Percentiles rank a stretch among this genome's conserved stretches.
Evolutionary conservation across 164 flowering plant genomes (phyloP).

Genomic region (Sextonia rubra): DNA sequence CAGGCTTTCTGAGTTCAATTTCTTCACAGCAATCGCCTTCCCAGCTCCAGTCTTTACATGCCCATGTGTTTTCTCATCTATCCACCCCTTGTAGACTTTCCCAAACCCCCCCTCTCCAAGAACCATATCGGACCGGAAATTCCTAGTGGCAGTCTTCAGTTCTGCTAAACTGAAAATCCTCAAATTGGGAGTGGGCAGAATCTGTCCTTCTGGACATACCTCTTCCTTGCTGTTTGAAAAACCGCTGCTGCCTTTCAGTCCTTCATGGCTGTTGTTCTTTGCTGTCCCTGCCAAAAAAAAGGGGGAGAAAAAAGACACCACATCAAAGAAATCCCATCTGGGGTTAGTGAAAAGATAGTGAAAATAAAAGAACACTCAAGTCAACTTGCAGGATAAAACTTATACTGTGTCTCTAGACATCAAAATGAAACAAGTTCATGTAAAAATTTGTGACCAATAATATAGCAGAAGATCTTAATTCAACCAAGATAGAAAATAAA

Average conservation of each 20-base stretch:
- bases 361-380: no score
- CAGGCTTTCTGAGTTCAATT: conserved; percentile 52
- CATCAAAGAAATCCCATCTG: neutral
- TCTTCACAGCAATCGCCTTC: conserved; percentile 64
- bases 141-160: conserved; percentile 46
- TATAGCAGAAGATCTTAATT: neutral
- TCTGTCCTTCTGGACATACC: conserved; percentile 30
- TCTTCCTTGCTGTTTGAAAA: conserved; percentile 18
- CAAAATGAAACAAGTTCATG: neutral
- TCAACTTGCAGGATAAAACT: neutral
- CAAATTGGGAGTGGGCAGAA: conserved; percentile 43
- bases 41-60: conserved; percentile 45
- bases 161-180: conserved; percentile 50
- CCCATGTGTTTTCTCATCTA: conserved; percentile 49
- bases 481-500: neutral
- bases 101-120: conserved; percentile 81
- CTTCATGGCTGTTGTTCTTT: conserved; percentile 10
- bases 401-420: neutral
- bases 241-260: neutral
- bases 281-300: conserved; percentile 10
- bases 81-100: conserved; percentile 61
- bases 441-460: neutral
- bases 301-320: neutral
- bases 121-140: conserved; percentile 46
- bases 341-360: neutral